Evolutionary conservation across 345 rosid genomes (phyloP).

Genomic region (Salix caprea): DNA sequence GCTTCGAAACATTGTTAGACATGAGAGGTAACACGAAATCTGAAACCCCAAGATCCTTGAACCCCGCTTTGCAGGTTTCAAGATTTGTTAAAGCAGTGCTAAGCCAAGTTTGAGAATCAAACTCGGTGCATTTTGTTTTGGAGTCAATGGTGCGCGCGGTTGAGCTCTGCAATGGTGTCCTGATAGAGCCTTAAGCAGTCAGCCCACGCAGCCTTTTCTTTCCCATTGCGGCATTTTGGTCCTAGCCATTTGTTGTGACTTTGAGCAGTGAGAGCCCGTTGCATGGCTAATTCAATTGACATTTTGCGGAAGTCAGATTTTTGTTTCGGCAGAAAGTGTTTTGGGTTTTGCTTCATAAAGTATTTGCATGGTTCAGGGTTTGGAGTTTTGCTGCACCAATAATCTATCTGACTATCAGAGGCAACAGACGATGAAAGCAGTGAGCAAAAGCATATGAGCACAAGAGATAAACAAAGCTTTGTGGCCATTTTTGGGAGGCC

Average conservation of each 20-base stretch:
- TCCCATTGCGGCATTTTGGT: constrained; percentile 48
- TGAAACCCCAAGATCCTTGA: constrained; percentile 52
- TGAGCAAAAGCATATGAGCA: constrained; percentile 11
- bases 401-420: constrained; percentile 25
- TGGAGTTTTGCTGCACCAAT: constrained; percentile 76
- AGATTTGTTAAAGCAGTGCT: constrained; percentile 78
- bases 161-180: constrained; percentile 48
- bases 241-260: constrained; percentile 45
- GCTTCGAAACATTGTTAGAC: constrained; percentile 59
- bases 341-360: constrained; percentile 31
- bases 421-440: constrained; percentile 22
- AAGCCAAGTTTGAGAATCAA: constrained; percentile 77
- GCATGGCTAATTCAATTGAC: constrained; percentile 46
- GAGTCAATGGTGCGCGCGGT: constrained; percentile 53
- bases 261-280: constrained; percentile 50
- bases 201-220: constrained; percentile 69
- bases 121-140: constrained; percentile 45
- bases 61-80: constrained; percentile 66
- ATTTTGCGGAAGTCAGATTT: constrained; percentile 46
- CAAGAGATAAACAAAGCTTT: constrained; percentile 2
- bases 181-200: constrained; percentile 69
- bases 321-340: constrained; percentile 26
- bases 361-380: constrained; percentile 62
- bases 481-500: constrained; percentile 13
- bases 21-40: constrained; percentile 49